phyloP scores from a whole-genome alignment of 371 early-diverging fungal genomes.

The Actinomucor elegans region DNA sequence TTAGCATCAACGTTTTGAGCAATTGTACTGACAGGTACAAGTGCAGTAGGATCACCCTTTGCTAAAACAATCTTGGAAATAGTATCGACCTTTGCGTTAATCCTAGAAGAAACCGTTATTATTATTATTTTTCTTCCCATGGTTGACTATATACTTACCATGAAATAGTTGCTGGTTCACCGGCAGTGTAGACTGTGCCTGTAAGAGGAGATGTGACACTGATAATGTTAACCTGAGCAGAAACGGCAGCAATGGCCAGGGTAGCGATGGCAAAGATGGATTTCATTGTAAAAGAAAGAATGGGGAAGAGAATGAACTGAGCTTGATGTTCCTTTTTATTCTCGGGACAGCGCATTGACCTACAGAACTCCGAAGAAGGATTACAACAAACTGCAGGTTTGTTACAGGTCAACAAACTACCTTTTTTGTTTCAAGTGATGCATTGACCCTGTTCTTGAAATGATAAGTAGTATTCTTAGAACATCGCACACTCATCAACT shows the following conservation, averaged over 20 bases:
- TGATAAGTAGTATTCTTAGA: too few species aligned
- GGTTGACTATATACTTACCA: constrained; percentile 21
- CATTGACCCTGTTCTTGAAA: too few species aligned
- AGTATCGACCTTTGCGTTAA: constrained; percentile 8
- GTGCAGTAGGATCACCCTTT: constrained; percentile 12
- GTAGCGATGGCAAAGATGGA: constrained; percentile 27
- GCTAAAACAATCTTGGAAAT: constrained; percentile 26
- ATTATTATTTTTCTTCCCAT: neutral
- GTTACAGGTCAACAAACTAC: too few species aligned
- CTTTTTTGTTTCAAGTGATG: too few species aligned
- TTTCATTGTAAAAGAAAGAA: too few species aligned
- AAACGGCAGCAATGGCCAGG: constrained; percentile 26
- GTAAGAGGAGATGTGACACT: constrained; percentile 36
- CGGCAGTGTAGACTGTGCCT: constrained; percentile 37
- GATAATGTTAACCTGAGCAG: constrained; percentile 29
- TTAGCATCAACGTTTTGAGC: constrained; percentile 15
- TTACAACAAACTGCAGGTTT: too few species aligned
- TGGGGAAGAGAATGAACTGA: too few species aligned
- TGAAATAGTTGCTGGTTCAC: constrained; percentile 29
- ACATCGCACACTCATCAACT: too few species aligned
- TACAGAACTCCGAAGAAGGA: too few species aligned
- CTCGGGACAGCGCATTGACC: too few species aligned
- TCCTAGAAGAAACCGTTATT: constrained; percentile 1
- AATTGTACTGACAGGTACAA: constrained; percentile 12
- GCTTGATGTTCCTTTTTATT: too few species aligned